Base-by-base conservation (phyloP, 1,139 yeast species). In the Geotrichum klebahnii region DNA sequence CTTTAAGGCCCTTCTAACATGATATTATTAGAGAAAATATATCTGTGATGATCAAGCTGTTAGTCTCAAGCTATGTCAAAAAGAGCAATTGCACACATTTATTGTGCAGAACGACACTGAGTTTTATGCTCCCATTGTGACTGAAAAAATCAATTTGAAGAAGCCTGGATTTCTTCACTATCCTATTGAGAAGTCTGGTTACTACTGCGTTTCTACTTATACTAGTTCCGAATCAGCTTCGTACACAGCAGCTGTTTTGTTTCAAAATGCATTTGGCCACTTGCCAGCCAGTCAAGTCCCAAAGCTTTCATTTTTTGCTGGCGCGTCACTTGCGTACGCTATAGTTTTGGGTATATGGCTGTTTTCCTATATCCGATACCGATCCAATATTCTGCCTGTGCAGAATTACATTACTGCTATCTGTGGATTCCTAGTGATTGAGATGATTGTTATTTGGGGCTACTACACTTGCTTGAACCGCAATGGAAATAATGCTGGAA, bases 261-360 rank as follows among this genome's bases (percentile, higher is more conserved):
- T 87, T 69, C 94, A 88, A 70, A 90, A 89, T 68, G 87, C 97
- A 2, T 92, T 78, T 68, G 98, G 98, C 50, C 79, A 86, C 56
- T 73, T 92, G 54, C 79, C 95, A 35, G 98, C 96, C 3, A 75
- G 92, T 47, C 96, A 92, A 66, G 84, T 88, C 57, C 96, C 97
- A 23, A 88, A 90, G 62, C 75, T 92, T 56, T 89, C 96, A 3
- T 80, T 90, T 33, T 94, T 87, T 65, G 97, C 96, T 1, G 79
- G 86, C 23, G 74, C 90, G 59, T 87, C 97, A 1, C 73, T 92
- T 47, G 81, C 86, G 45, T 94, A 92, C 64, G 87, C 85, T 12
- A 83, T 87, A 42, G 82, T 89, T 4, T 75, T 89, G 63, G 82
- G 87, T 9, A 74, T 86, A 53, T 94, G 89, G 74, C 82, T 87